These are phyloP conservation scores for Pyrenopolyporus hunteri DNA, from an alignment of 495 filamentous ascomycete species.

Conservation along the genomic window DNA sequence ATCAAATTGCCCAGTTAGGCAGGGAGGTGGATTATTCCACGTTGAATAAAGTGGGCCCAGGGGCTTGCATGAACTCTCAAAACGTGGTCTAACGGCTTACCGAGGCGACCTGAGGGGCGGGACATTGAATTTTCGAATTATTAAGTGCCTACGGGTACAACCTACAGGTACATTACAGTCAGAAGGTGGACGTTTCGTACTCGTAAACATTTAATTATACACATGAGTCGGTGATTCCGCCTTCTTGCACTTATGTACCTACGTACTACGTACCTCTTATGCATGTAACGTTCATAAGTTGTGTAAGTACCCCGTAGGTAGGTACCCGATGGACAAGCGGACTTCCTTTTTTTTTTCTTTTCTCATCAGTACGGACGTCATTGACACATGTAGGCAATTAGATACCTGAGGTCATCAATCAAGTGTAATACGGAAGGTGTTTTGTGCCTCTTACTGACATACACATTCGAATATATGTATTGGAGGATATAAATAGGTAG, in stretches of 20 bases:
- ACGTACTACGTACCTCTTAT: neutral
- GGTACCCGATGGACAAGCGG: neutral
- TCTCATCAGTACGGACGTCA: too few relatives aligned
- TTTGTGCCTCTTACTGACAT: too few relatives aligned
- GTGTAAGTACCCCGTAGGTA: neutral
- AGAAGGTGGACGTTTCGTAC: neutral
- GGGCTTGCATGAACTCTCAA: conserved; percentile 35
- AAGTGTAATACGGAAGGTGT: too few relatives aligned
- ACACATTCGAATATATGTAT: too few relatives aligned
- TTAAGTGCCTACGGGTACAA: neutral
- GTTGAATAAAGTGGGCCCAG: conserved; percentile 29
- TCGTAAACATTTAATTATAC: neutral
- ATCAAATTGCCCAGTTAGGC: conserved; percentile 35
- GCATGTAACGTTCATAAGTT: neutral
- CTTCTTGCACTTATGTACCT: neutral
- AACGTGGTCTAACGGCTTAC: conserved; percentile 35
- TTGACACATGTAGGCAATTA: too few relatives aligned
- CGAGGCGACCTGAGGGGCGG: conserved; percentile 27
- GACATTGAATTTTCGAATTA: conserved; percentile 3
- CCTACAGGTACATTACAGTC: neutral
- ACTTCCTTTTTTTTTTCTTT: too few relatives aligned
- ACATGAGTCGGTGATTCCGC: too few relatives aligned
- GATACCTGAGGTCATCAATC: too few relatives aligned
- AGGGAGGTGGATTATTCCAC: conserved; percentile 22
- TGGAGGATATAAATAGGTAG: too few relatives aligned